Conservation (phyloP, 192 early-diverging fungal species). For the Backusella psychrophila region DNA sequence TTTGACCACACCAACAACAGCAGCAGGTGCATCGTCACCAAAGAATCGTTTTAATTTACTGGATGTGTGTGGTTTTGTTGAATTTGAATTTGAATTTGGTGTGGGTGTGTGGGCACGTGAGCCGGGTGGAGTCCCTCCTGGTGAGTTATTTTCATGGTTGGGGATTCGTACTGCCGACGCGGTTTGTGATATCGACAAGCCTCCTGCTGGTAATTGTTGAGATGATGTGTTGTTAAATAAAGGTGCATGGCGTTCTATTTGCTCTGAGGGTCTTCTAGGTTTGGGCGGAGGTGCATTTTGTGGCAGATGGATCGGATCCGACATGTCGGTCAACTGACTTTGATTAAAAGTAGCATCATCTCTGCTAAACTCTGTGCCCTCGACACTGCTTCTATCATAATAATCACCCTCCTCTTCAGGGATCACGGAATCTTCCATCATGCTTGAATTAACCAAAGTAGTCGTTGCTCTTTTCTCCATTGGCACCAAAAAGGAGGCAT, state of each 20-base stretch:
- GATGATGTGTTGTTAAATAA: not conserved
- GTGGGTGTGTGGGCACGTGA: not conserved
- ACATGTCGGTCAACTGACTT: not conserved
- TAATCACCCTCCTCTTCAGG: not conserved
- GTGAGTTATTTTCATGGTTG: not conserved
- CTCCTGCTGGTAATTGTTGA: not conserved
- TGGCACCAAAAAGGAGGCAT: not conserved
- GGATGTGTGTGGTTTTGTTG: conserved; percentile 10
- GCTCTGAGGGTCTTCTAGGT: not conserved
- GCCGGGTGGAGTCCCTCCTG: not conserved
- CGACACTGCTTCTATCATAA: not conserved
- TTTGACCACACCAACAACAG: not conserved
- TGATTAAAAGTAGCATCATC: not conserved
- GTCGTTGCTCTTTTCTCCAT: not conserved
- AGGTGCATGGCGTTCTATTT: not conserved
- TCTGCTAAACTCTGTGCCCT: not conserved
- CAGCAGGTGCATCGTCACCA: conserved; percentile 46
- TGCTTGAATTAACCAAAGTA: not conserved
- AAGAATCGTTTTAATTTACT: conserved; percentile 61
- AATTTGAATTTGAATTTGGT: not conserved
- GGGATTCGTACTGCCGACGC: not conserved
- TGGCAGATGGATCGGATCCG: not conserved
- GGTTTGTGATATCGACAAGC: not conserved
- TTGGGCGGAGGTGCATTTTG: not conserved
- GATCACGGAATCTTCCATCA: not conserved